Base-by-base conservation (phyloP, 2,329 filamentous ascomycete species). In the Penicillium oxalicum region DNA sequence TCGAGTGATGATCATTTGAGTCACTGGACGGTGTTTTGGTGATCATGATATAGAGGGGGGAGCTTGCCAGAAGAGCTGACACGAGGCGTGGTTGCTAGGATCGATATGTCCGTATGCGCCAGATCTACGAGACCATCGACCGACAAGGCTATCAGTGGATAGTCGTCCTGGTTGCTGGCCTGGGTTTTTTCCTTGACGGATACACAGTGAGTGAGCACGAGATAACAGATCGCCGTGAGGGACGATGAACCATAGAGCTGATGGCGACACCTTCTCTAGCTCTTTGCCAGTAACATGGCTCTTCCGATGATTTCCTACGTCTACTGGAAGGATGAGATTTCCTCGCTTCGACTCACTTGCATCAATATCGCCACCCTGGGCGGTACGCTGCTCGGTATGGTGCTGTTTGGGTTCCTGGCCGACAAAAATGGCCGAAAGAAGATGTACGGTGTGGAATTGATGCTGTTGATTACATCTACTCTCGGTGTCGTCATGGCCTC, bases 201-300 rank as follows among this genome's bases (percentile, higher is more conserved):
- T 74, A 73, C 41, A 72, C 71, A 4, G 65, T 69, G 33, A 50
- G 60, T 51, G 7, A 34, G 18, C 18, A 18, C 42, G 11, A 34
- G 2, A 9, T 29, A 18, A 25, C 12, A 32, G 18, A 33, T 35
- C 29, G n/a, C n/a, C 13, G 13, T 9, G 25, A 25, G 18, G 3
- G 2, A 8, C 2, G 26, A 38, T 36, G 26, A 35, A 11, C 24
- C 4, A 41, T 41, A 32, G 11, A 33, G 36, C 33, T 27, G 6
- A 35, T 9, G 9, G 8, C 3, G 26, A 4, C 25, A 33, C 24
- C 37, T 37, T 12, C 51, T 50, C 41, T 52, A 72, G 63, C 62
- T 77, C 9, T 77, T 77, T 57, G 73, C 74, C 12, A 74, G 69
- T 50, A 77, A 78, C 39, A 71, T 76, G 51, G 70, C 75, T n/a